Base-by-base conservation (phyloP, 345 rosid species). In the Reutealis trisperma region DNA sequence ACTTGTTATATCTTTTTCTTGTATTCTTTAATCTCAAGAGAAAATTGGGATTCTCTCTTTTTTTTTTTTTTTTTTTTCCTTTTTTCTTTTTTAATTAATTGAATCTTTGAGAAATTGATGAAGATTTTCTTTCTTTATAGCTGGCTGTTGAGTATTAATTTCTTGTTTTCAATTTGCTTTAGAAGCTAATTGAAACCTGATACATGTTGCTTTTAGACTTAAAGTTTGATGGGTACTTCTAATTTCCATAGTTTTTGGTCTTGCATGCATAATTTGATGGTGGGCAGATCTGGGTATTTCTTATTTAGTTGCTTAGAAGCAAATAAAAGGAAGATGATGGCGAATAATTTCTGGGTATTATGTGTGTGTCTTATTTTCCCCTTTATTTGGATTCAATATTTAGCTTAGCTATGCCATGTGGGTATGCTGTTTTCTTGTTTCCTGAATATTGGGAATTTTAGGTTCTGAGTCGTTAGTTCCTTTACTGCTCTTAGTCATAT, bases 261-360 rank as follows among this genome's bases (percentile, higher is more conserved):
- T 63, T 68, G 75, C 76, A 34, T 72, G 73, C 64, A 15, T 72
- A 47, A 24, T 73, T 77, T 52, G 67, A 83, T 60, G 71, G 24
- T 54, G 22, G 37, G 47, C 45, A 71, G 85, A 84, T 84, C 83
- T 84, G 76, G 71, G 24, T 44, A 15, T 16, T 32, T 73, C 25
- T 73, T 77, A 52, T 60, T 77, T 80, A 61, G 21, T 67, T 1
- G 51, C 47, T 71, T 59, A 71, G 62, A 63, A 59, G 27, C 58
- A 49, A 72, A 25, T 32, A 15, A n/a, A 24, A 63, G 62, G 62
- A 65, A 10, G 49, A n/a, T 47, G 24, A 63, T 30, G 72, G 27
- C 52, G 14, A 51, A 8, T 25, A 11, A 67, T 27, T 18, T 65
- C n/a, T 27, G 13, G n/a, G 3, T 21, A 4, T 55, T 47, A 16